A percentile compares a stretch with the other conserved stretches of the same genome.
These are phyloP conservation scores for Nymphaea thermarum DNA, from an alignment of 164 flowering plant genomes.

Conservation along the genomic window DNA sequence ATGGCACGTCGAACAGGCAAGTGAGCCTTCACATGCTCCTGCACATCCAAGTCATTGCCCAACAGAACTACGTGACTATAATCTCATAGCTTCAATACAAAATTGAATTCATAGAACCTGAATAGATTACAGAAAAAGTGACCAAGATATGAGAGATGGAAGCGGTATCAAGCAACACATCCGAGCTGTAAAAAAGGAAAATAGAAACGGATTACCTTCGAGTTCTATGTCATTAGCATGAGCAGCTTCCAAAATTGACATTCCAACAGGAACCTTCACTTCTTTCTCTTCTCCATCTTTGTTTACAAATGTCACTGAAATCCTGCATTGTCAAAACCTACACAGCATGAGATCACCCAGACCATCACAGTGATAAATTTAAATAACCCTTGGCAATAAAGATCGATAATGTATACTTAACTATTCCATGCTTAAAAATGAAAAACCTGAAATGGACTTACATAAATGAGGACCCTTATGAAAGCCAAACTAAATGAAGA, in stretches of 20 bases:
- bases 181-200: background rate
- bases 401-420: too few species aligned
- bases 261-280: constrained; percentile 84
- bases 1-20: constrained; percentile 96
- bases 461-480: too few species aligned
- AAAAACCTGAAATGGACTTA: too few species aligned
- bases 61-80: background rate
- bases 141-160: background rate
- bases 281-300: constrained; percentile 74
- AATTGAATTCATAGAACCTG: background rate
- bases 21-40: constrained; percentile 98
- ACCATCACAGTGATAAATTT: too few species aligned
- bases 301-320: constrained; percentile 79
- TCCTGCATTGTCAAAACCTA: constrained; percentile 24
- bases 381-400: too few species aligned
- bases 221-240: constrained; percentile 95
- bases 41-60: constrained; percentile 1
- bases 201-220: constrained; percentile 42
- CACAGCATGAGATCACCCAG: too few species aligned
- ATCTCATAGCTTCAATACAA: background rate
- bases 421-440: too few species aligned
- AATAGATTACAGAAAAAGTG: background rate
- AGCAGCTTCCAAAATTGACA: constrained; percentile 94
- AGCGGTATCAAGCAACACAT: background rate
- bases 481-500: too few species aligned